Conservation (phyloP, 805 yeast genomes). For the Candida sphagnicola region DNA sequence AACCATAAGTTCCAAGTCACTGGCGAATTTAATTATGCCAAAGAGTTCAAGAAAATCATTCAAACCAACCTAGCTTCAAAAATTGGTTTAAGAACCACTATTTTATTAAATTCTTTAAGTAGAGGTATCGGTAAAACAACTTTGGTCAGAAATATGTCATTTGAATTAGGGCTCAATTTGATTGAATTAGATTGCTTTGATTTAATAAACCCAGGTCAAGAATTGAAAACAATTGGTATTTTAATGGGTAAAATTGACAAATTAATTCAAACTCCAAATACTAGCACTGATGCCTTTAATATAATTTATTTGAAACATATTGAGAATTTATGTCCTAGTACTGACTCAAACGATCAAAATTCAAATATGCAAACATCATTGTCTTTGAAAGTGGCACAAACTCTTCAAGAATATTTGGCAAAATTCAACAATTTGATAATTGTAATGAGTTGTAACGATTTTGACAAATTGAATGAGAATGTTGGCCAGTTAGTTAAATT, state of each 20-base stretch:
- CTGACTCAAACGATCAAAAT: conserved; percentile 54
- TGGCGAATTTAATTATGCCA: conserved; percentile 39
- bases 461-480: conserved; percentile 63
- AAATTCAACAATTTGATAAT: conserved; percentile 41
- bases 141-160: conserved; percentile 50
- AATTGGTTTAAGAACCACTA: conserved; percentile 51
- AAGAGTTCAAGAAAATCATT: conserved; percentile 50
- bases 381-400: conserved; percentile 51
- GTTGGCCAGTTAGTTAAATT: conserved; percentile 69
- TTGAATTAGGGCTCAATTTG: conserved; percentile 60
- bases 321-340: conserved; percentile 66
- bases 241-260: conserved; percentile 75
- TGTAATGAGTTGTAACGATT: conserved; percentile 66
- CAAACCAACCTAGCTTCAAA: conserved; percentile 44
- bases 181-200: conserved; percentile 69
- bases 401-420: conserved; percentile 51
- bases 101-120: conserved; percentile 63
- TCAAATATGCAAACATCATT: conserved; percentile 39
- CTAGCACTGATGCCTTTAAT: conserved; percentile 20
- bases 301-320: conserved; percentile 67
- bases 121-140: conserved; percentile 80
- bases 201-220: conserved; percentile 64
- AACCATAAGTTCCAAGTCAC: conserved; percentile 10
- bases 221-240: conserved; percentile 72
- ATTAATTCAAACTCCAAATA: conserved; percentile 33